Evolutionary conservation across 2,329 filamentous ascomycete species (phyloP).

Genomic region (Seiridium cupressi): DNA sequence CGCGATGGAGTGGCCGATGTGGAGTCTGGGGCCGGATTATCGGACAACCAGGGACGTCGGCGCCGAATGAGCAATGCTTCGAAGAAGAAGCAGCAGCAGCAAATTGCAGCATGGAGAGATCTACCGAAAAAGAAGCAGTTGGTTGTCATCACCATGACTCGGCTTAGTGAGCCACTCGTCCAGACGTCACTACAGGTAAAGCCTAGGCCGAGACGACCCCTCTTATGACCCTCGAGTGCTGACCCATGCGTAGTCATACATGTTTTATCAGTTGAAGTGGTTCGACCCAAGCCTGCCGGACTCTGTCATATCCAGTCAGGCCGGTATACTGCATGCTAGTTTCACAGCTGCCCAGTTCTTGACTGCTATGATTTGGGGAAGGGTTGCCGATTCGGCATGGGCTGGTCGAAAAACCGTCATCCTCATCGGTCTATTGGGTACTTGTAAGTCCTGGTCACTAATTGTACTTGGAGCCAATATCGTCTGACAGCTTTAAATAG

Average conservation of each 20-base stretch:
- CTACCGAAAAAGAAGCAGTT: conserved; percentile 78
- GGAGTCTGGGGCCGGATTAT: not conserved
- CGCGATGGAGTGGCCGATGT: not conserved
- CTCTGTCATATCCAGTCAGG: conserved; percentile 71
- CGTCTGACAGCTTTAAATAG: conserved; percentile 15
- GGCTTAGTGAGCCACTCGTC: conserved; percentile 78
- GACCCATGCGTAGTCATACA: conserved; percentile 60
- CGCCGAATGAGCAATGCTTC: not conserved
- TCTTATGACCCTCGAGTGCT: not conserved
- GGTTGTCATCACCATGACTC: conserved; percentile 72
- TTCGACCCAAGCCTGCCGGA: conserved; percentile 57
- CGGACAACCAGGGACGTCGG: not conserved
- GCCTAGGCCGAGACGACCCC: not conserved
- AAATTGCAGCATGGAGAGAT: conserved; percentile 24
- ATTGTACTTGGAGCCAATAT: not conserved
- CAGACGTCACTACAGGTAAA: conserved; percentile 66
- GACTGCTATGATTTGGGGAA: conserved; percentile 81
- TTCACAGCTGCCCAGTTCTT: conserved; percentile 82
- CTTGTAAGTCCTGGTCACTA: conserved; percentile 22
- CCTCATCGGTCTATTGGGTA: conserved; percentile 73
- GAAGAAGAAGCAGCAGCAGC: not conserved
- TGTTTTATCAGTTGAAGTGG: conserved; percentile 86
- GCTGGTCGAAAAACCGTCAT: conserved; percentile 77
- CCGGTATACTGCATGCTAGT: conserved; percentile 72
- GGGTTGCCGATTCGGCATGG: conserved; percentile 60